Evolutionary conservation across 108 stramenopile species (phyloP).

Genomic region (Nitzschia sp.): DNA sequence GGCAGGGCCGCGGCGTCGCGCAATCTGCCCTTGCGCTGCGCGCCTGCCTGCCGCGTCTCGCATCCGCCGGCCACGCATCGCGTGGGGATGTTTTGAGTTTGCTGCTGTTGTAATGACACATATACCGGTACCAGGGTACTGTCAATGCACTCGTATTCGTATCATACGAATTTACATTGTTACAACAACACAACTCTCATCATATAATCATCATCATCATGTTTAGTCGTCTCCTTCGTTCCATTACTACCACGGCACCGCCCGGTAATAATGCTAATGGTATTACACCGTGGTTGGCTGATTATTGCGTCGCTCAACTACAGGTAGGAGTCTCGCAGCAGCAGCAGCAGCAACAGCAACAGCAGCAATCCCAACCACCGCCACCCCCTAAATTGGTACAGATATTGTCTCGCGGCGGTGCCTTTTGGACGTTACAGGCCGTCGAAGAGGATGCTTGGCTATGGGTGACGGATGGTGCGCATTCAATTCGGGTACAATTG

Average conservation of each 20-base stretch:
- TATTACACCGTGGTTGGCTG: not conserved
- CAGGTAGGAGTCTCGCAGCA: too few relatives aligned
- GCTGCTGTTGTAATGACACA: too few relatives aligned
- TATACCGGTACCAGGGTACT: not conserved
- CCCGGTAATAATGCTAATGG: too few relatives aligned
- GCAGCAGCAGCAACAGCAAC: too few relatives aligned
- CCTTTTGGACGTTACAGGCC: not conserved
- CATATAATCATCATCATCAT: not conserved
- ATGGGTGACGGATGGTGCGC: slow-evolving; percentile 18
- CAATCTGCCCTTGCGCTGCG: too few relatives aligned
- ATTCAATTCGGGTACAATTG: slow-evolving; percentile 4
- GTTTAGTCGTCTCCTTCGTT: not conserved
- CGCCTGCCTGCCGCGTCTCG: too few relatives aligned
- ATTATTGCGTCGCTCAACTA: not conserved
- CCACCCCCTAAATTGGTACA: not conserved
- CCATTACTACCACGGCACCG: not conserved
- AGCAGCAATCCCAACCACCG: not conserved
- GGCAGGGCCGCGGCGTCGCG: too few relatives aligned
- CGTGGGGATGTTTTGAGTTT: too few relatives aligned
- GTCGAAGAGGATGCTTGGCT: not conserved
- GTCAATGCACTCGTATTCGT: not conserved
- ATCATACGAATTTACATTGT: not conserved
- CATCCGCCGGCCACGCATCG: too few relatives aligned
- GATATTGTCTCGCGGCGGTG: slow-evolving; percentile 1
- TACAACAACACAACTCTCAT: not conserved